Evolutionary conservation across 108 stramenopile genomes (phyloP).

Genomic region (Parmales sp.): DNA sequence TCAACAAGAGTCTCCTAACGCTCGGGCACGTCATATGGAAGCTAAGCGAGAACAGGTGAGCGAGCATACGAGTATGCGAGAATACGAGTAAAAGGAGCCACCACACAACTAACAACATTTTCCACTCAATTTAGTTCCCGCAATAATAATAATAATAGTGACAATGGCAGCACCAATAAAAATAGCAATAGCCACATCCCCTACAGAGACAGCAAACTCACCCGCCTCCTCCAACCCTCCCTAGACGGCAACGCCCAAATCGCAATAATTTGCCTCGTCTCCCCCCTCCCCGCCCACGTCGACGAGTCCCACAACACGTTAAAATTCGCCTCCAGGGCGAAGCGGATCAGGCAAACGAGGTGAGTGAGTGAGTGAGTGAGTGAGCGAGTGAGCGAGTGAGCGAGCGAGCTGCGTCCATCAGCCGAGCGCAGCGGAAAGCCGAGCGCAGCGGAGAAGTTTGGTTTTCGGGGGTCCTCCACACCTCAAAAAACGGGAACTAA

Average conservation of each 20-base stretch:
- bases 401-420: too few relatives aligned
- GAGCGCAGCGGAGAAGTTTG: too few relatives aligned
- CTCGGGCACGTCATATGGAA: slow-evolving; percentile 80
- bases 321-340: slow-evolving; percentile 83
- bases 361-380: too few relatives aligned
- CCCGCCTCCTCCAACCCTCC: slow-evolving; percentile 78
- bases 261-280: slow-evolving; percentile 67
- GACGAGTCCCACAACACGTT: slow-evolving; percentile 86
- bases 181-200: slow-evolving; percentile 16
- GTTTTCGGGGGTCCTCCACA: too few relatives aligned
- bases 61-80: neutral
- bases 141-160: neutral
- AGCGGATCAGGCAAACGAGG: slow-evolving; percentile 75
- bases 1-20: slow-evolving; percentile 80
- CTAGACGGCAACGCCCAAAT: slow-evolving; percentile 83
- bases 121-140: slow-evolving; percentile 10
- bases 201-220: slow-evolving; percentile 76
- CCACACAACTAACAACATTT: too few relatives aligned
- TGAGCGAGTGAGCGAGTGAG: too few relatives aligned
- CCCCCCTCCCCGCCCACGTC: slow-evolving; percentile 50
- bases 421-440: too few relatives aligned
- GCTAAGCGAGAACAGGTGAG: slow-evolving; percentile 38
- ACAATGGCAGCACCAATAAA: neutral
- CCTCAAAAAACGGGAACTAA: too few relatives aligned
- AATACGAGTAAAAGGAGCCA: too few relatives aligned